Conservation (phyloP, 2,329 filamentous ascomycete genomes). For the Dothideomycetes sp. region DNA sequence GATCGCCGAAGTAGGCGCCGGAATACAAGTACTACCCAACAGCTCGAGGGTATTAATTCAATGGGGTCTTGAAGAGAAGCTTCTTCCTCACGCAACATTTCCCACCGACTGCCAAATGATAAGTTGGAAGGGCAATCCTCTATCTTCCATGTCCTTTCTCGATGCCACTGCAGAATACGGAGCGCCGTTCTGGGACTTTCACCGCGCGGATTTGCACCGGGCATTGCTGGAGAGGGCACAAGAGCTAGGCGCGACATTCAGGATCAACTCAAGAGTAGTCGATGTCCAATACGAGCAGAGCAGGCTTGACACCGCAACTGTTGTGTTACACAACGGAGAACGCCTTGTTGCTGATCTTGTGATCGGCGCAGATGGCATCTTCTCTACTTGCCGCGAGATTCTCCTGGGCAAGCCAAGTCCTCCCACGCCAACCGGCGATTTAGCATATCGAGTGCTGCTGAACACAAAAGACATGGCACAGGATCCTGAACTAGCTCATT, state of each 20-base stretch:
- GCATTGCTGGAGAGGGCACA: slow-evolving; percentile 36
- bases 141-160: slow-evolving; percentile 38
- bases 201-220: slow-evolving; percentile 41
- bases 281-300: slow-evolving; percentile 24
- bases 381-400: slow-evolving; percentile 33
- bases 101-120: slow-evolving; percentile 37
- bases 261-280: slow-evolving; percentile 33
- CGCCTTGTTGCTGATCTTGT: slow-evolving; percentile 31
- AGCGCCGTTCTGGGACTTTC: slow-evolving; percentile 43
- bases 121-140: slow-evolving; percentile 41
- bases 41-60: slow-evolving; percentile 35
- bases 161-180: slow-evolving; percentile 20
- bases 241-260: slow-evolving; percentile 37
- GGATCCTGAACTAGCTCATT: slow-evolving; percentile 33
- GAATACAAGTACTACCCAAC: slow-evolving; percentile 41
- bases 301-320: slow-evolving; percentile 20
- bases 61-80: slow-evolving; percentile 35
- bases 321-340: slow-evolving; percentile 27
- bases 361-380: slow-evolving; percentile 39
- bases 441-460: slow-evolving; percentile 39
- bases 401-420: slow-evolving; percentile 34
- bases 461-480: slow-evolving; percentile 34
- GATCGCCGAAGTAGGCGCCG: slow-evolving; percentile 40
- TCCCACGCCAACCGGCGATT: slow-evolving; percentile 38
- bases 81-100: slow-evolving; percentile 30